A percentile compares a stretch with the other conserved stretches of the same genome.
These are phyloP conservation scores for Botrytis sinoallii DNA, from an alignment of 2,329 filamentous ascomycete genomes.

Conservation along the genomic window DNA sequence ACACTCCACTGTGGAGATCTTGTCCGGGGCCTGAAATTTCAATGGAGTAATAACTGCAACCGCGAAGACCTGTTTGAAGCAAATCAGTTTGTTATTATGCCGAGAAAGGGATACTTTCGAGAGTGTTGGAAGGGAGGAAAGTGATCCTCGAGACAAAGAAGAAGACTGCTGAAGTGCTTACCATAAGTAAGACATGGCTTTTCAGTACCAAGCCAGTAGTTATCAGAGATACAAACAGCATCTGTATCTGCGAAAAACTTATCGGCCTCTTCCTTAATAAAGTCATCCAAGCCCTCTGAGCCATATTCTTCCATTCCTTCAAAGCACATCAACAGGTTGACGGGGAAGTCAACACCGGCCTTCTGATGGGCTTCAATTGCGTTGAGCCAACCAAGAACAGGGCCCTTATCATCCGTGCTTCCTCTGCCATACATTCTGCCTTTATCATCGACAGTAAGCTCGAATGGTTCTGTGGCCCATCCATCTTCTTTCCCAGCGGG, in stretches of 20 bases:
- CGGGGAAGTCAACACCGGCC: constrained; percentile 88
- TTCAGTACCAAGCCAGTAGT: constrained; percentile 99
- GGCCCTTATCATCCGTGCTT: constrained; percentile 96
- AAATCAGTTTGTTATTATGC: neutral
- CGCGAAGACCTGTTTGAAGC: constrained; percentile 61
- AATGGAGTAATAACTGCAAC: constrained; percentile 96
- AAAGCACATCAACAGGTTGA: constrained; percentile 98
- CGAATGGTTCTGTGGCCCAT: constrained; percentile 94
- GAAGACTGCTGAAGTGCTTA: neutral
- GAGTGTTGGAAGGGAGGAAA: neutral
- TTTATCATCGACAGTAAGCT: constrained; percentile 81
- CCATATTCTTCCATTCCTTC: constrained; percentile 99
- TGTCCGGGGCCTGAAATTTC: constrained; percentile 87
- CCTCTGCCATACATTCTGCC: constrained; percentile 95
- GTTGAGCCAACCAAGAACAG: constrained; percentile 95
- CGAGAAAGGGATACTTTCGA: neutral
- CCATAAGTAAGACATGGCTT: constrained; percentile 96
- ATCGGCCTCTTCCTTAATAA: constrained; percentile 87
- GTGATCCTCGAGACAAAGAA: neutral
- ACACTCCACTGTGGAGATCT: constrained; percentile 95
- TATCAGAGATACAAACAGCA: constrained; percentile 97
- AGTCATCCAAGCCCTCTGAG: constrained; percentile 91
- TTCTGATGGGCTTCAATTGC: constrained; percentile 97
- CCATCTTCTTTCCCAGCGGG: constrained; percentile 90
- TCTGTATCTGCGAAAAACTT: constrained; percentile 94